Conservation (phyloP, 805 yeast genomes). For the Hanseniaspora thailandica region DNA sequence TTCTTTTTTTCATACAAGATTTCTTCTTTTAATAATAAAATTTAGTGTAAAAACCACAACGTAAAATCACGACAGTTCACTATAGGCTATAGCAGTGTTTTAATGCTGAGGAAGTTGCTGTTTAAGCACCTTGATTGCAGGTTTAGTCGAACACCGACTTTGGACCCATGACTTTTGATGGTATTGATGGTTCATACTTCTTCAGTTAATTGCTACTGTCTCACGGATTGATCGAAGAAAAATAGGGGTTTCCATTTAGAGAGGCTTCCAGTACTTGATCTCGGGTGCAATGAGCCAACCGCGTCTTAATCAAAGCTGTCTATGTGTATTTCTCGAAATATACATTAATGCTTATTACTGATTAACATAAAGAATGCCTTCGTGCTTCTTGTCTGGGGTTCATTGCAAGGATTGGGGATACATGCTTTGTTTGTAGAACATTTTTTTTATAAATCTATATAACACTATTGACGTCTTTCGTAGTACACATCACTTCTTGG, state of each 20-base stretch:
- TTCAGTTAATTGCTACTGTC: background rate
- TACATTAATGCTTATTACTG: conserved; percentile 13
- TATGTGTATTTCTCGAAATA: background rate
- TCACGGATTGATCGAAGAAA: conserved; percentile 40
- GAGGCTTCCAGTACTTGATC: conserved; percentile 35
- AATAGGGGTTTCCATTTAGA: conserved; percentile 2
- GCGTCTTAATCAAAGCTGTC: conserved; percentile 1
- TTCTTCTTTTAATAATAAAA: conserved; percentile 20
- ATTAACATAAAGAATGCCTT: conserved; percentile 55
- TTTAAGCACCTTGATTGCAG: conserved; percentile 41
- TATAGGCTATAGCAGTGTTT: conserved; percentile 26
- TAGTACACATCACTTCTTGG: conserved; percentile 18
- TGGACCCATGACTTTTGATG: conserved; percentile 51
- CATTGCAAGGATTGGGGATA: conserved; percentile 41
- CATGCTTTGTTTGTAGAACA: conserved; percentile 20
- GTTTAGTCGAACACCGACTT: conserved; percentile 17
- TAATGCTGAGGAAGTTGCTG: conserved; percentile 3
- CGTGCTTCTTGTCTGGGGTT: conserved; percentile 64
- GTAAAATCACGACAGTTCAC: conserved; percentile 57
- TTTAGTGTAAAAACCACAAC: conserved; percentile 35
- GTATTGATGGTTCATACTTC: conserved; percentile 26
- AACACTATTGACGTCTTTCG: background rate
- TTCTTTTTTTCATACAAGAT: background rate
- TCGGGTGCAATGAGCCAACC: conserved; percentile 64
- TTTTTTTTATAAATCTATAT: background rate